Conservation (phyloP, 495 filamentous ascomycete genomes). For the Xylaria acuta region DNA sequence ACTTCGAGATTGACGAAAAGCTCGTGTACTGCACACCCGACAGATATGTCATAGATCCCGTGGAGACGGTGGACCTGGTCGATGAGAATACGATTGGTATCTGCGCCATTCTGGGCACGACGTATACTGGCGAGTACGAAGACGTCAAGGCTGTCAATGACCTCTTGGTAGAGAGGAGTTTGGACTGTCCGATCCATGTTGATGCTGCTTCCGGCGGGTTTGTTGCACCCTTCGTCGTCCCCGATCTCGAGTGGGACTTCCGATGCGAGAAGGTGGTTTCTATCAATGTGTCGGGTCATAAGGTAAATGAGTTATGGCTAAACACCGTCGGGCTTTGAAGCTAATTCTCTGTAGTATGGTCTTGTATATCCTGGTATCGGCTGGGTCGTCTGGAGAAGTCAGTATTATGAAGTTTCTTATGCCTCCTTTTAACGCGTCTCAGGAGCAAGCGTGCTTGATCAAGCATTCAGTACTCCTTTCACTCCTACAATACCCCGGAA, state of each 20-base stretch:
- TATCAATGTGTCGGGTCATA: constrained; percentile 93
- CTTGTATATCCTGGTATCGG: constrained; percentile 89
- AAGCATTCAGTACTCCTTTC: background rate
- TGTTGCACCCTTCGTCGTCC: constrained; percentile 86
- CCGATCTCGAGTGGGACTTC: constrained; percentile 86
- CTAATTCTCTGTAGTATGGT: constrained; percentile 46
- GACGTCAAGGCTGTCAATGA: constrained; percentile 91
- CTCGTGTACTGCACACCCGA: constrained; percentile 83
- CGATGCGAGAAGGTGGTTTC: constrained; percentile 82
- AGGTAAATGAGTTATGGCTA: constrained; percentile 63
- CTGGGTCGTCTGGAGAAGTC: constrained; percentile 86
- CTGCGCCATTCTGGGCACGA: constrained; percentile 86
- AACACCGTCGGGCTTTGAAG: background rate
- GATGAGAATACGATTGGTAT: constrained; percentile 98
- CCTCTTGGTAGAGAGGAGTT: constrained; percentile 69
- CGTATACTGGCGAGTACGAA: constrained; percentile 96
- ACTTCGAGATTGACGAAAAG: constrained; percentile 92
- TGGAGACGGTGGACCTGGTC: constrained; percentile 79
- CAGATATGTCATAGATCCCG: constrained; percentile 86
- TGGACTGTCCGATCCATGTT: constrained; percentile 87
- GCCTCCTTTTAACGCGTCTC: background rate
- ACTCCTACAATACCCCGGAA: background rate
- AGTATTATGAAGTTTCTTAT: background rate
- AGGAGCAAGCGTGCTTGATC: background rate
- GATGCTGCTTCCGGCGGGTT: constrained; percentile 92